These are phyloP conservation scores for Penicillium olsonii DNA, from an alignment of 2,329 filamentous ascomycete species.

Conservation along the genomic window DNA sequence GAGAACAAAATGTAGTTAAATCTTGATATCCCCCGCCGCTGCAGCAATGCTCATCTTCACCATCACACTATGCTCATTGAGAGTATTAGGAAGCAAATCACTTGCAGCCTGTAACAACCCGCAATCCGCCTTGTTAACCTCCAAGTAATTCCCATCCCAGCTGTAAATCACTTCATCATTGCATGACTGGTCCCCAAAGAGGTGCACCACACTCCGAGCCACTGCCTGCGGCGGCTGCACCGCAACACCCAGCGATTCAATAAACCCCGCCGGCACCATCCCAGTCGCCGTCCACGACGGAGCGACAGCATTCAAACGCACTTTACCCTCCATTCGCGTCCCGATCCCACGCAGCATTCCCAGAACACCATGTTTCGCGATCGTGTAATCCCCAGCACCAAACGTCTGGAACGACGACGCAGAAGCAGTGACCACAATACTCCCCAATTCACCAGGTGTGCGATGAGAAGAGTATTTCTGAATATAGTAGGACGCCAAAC, in stretches of 20 bases:
- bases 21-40: neutral
- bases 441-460: slow-evolving; percentile 41
- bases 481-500: slow-evolving; percentile 54
- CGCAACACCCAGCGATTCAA: slow-evolving; percentile 11
- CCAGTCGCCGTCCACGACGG: slow-evolving; percentile 58
- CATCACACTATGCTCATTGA: slow-evolving; percentile 17
- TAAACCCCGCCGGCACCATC: slow-evolving; percentile 44
- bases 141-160: slow-evolving; percentile 50
- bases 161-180: slow-evolving; percentile 58
- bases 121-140: slow-evolving; percentile 53
- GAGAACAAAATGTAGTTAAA: too few species aligned
- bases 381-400: slow-evolving; percentile 54
- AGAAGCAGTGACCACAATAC: slow-evolving; percentile 57
- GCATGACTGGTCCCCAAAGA: slow-evolving; percentile 53
- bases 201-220: slow-evolving; percentile 49
- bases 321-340: slow-evolving; percentile 44
- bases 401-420: slow-evolving; percentile 54
- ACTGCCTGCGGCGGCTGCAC: slow-evolving; percentile 52
- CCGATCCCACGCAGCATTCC: slow-evolving; percentile 55
- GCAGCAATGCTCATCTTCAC: slow-evolving; percentile 1
- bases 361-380: slow-evolving; percentile 58
- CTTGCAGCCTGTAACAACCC: slow-evolving; percentile 17
- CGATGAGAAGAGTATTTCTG: slow-evolving; percentile 43
- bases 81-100: slow-evolving; percentile 8
- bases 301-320: slow-evolving; percentile 59